phyloP scores from a whole-genome alignment of 129 eudicot species.

The Artemisia argyi region DNA sequence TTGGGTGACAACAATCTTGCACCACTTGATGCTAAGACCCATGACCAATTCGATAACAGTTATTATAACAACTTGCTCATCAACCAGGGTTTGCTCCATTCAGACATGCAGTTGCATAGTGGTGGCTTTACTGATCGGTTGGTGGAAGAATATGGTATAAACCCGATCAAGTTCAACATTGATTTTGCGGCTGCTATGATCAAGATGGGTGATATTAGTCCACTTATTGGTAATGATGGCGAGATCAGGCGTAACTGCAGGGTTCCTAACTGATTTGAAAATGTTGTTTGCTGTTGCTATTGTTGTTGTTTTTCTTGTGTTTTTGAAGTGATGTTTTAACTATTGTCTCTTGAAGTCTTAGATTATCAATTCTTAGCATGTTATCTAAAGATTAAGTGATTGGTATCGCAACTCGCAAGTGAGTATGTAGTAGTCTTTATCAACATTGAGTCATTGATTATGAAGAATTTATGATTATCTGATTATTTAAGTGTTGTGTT shows the following conservation, averaged over 20 bases:
- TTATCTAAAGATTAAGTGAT: no score
- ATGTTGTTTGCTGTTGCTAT: no score
- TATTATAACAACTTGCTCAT: constrained; percentile 40
- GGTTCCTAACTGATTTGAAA: no score
- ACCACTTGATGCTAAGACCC: constrained; percentile 47
- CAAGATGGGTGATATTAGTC: constrained; percentile 60
- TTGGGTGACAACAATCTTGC: constrained; percentile 49
- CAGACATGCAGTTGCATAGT: constrained; percentile 45
- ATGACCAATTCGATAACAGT: constrained; percentile 38
- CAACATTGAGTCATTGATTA: no score
- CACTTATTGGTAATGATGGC: constrained; percentile 50
- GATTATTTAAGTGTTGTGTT: no score
- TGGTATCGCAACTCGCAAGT: no score
- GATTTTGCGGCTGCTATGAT: constrained; percentile 59
- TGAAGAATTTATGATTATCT: no score
- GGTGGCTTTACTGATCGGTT: constrained; percentile 41
- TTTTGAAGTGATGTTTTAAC: no score
- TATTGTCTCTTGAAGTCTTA: no score
- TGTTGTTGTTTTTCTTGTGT: no score
- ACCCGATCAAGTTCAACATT: constrained; percentile 18
- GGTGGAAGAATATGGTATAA: constrained; percentile 32
- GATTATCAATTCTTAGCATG: no score
- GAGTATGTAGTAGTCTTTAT: no score
- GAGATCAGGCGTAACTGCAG: constrained; percentile 54
- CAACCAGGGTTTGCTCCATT: constrained; percentile 48